A percentile compares a stretch with the other conserved stretches of the same genome.
Conservation (phyloP, 257 asterid species). For the Petunia axillaris region DNA sequence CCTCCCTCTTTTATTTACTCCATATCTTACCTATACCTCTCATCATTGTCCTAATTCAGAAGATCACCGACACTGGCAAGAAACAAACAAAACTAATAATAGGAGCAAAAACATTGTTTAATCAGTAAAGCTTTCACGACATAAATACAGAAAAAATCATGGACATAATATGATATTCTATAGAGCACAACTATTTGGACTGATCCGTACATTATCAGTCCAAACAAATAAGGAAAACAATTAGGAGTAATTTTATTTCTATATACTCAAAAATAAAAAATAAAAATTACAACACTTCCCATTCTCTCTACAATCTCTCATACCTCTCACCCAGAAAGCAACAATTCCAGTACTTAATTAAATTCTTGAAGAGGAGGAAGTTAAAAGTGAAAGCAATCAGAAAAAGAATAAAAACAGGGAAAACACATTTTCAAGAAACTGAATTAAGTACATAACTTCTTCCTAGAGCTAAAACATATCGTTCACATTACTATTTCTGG, state of each 20-base stretch:
- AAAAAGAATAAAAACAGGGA: background rate
- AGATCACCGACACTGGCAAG: background rate
- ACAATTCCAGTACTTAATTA: background rate
- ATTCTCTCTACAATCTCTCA: slow-evolving; percentile 14
- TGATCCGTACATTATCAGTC: background rate
- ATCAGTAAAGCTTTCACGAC: too few species aligned
- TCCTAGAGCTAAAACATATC: slow-evolving; percentile 8
- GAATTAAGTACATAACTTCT: background rate
- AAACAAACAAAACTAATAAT: background rate
- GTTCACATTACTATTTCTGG: slow-evolving; percentile 48
- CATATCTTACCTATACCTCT: background rate
- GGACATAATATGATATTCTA: background rate
- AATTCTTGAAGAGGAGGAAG: slow-evolving; percentile 8
- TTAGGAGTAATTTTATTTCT: background rate
- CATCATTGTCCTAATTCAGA: background rate
- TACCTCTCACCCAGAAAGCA: slow-evolving; percentile 1
- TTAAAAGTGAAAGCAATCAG: background rate
- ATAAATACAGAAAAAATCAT: background rate
- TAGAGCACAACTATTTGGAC: background rate
- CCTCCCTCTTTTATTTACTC: background rate
- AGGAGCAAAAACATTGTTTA: too few species aligned
- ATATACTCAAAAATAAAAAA: background rate
- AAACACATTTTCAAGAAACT: background rate
- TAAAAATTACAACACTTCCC: background rate
- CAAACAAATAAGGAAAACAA: background rate